These are phyloP conservation scores for Eucalyptus cloeziana DNA, from an alignment of 345 rosid genomes.

Conservation along the genomic window DNA sequence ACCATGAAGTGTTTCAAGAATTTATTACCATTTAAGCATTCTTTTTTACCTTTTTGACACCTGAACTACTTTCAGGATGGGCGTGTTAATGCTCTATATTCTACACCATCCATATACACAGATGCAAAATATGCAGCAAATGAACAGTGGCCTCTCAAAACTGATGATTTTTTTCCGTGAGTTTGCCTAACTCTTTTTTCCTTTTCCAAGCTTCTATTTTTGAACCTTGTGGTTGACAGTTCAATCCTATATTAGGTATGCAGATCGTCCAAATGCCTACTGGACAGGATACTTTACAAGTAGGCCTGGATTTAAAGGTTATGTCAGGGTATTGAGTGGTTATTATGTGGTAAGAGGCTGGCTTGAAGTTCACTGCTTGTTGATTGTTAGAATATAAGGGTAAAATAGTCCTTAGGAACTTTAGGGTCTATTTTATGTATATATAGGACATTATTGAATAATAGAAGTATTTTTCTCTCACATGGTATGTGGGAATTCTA, in stretches of 20 bases:
- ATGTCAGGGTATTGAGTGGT: constrained; percentile 70
- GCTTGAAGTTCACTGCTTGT: not conserved
- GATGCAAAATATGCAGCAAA: constrained; percentile 73
- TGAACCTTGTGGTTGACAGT: not conserved
- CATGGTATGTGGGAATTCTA: not conserved
- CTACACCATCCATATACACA: constrained; percentile 84
- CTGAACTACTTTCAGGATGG: constrained; percentile 49
- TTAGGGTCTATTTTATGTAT: no score
- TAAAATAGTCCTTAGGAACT: no score
- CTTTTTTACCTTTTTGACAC: not conserved
- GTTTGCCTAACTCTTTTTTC: constrained; percentile 3
- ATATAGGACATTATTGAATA: no score
- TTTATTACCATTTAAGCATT: not conserved
- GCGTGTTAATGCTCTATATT: constrained; percentile 83
- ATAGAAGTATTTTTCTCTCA: no score
- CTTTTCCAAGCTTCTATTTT: not conserved
- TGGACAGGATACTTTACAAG: constrained; percentile 99
- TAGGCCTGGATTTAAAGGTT: constrained; percentile 78
- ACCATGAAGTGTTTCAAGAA: not conserved
- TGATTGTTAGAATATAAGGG: no score
- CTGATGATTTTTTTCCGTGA: constrained; percentile 92
- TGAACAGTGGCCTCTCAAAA: constrained; percentile 84
- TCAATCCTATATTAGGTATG: constrained; percentile 42
- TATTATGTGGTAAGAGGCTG: constrained; percentile 60
- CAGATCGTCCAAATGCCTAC: constrained; percentile 83